Conservation (phyloP, 306 rosid genomes). For the Coriaria nepalensis region DNA sequence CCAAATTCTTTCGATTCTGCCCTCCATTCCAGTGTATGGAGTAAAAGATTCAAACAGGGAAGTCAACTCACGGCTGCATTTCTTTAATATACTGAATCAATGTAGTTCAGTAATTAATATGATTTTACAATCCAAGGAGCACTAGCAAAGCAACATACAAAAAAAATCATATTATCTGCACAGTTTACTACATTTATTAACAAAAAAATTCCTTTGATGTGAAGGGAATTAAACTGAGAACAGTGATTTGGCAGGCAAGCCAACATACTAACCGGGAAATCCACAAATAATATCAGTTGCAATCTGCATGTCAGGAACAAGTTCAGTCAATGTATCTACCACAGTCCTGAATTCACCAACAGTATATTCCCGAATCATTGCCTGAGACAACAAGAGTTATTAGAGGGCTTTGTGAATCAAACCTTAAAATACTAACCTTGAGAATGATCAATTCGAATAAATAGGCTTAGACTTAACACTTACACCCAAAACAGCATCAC, state of each 20-base stretch:
- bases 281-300: slow-evolving; percentile 99
- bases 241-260: slow-evolving; percentile 5
- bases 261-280: slow-evolving; percentile 81
- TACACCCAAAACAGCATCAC: slow-evolving; percentile 67
- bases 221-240: slow-evolving; percentile 3
- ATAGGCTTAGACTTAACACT: slow-evolving; percentile 16
- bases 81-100: slow-evolving; percentile 39
- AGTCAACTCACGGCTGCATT: slow-evolving; percentile 88
- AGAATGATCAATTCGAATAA: not conserved
- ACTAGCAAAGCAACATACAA: too few species aligned
- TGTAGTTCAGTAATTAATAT: too few species aligned
- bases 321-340: slow-evolving; percentile 81
- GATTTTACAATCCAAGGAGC: too few species aligned
- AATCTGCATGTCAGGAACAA: slow-evolving; percentile 97
- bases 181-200: too few species aligned
- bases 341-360: slow-evolving; percentile 84
- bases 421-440: not conserved
- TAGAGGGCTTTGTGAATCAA: slow-evolving; percentile 6
- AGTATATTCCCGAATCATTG: slow-evolving; percentile 96
- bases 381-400: slow-evolving; percentile 42
- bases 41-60: slow-evolving; percentile 76
- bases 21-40: slow-evolving; percentile 83
- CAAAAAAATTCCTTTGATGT: not conserved
- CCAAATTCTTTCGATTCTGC: slow-evolving; percentile 90
- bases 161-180: too few species aligned